Evolutionary conservation across 345 rosid genomes (phyloP), one percentile per base, ranked within the genome.

Genomic region (Firmiana major): DNA sequence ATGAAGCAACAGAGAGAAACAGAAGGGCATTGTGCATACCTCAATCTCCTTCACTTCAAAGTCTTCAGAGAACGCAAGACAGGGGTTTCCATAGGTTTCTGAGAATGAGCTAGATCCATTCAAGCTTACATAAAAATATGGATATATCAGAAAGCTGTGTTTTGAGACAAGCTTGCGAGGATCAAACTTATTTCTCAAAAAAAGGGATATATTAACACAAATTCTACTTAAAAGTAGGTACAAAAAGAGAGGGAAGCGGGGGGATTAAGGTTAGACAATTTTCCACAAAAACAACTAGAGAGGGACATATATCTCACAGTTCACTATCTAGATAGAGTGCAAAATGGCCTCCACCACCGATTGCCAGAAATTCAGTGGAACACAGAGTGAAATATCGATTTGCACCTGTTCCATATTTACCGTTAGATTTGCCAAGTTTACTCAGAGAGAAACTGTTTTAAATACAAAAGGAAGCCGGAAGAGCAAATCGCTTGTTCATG

Each of bases 291-390:
- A 51, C 60, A 31, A 51, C 45, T 60, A n/a, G 17, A 24, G 22
- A 70, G 28, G 60, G 43, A 31, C 9, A 71, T 28, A 53, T 31
- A 81, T 80, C 97, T 88, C 84, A 93, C 98, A 96, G 89, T 64
- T 93, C 99, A 77, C 86, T 84, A 75, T 96, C 98, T 73, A 96
- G 84, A 84, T 96, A 96, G 63, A 93, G 87, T 60, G 97, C 99
- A 81, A 96, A 96, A 71, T 90, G 95, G 65, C 98, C 91, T 73
- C 99, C 99, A 45, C 99, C 98, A 15, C 98, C 99, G 28, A 96
- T 81, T 62, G 99, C 99, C 66, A 96, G 83, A 83, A 66, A 93
- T 58, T 92, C 97, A 7, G 88, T 79, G 16, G 93, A 87, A 82
- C 98, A 93, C 88, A 93, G 82, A 21, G 99, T 96, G 86, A 83